A percentile compares a stretch with the other conserved stretches of the same genome.
Evolutionary conservation across 345 rosid genomes (phyloP).

Genomic region (Kandelia obovata): DNA sequence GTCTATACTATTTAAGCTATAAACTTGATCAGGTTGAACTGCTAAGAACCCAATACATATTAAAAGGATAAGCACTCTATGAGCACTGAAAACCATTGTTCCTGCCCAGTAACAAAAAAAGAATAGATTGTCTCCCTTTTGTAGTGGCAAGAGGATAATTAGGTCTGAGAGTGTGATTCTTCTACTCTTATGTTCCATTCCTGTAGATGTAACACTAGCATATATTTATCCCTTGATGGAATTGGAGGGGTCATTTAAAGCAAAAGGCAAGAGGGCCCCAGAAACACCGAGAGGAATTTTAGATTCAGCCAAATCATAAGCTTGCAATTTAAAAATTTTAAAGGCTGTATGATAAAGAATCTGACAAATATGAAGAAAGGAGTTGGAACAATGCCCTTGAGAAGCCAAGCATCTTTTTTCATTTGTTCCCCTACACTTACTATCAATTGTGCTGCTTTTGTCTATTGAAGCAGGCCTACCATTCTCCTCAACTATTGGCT

Average conservation of each 20-base stretch:
- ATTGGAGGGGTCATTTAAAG: constrained; percentile 51
- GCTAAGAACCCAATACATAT: constrained; percentile 50
- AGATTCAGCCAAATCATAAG: constrained; percentile 60
- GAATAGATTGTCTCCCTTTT: constrained; percentile 33
- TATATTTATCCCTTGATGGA: constrained; percentile 46
- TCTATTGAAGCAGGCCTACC: constrained; percentile 29
- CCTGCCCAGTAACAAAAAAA: constrained; percentile 36
- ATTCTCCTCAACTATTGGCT: constrained; percentile 26
- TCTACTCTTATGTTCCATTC: constrained; percentile 42
- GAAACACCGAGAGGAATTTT: constrained; percentile 33
- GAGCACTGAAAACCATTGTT: constrained; percentile 44
- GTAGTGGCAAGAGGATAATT: constrained; percentile 37
- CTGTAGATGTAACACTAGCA: constrained; percentile 46
- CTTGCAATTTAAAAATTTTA: constrained; percentile 51
- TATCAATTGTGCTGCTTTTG: constrained; percentile 51
- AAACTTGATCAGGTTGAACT: constrained; percentile 35
- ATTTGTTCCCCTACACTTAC: constrained; percentile 37
- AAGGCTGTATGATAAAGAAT: constrained; percentile 71
- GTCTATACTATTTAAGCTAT: constrained; percentile 35
- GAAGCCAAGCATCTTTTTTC: constrained; percentile 79
- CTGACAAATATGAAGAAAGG: constrained; percentile 62
- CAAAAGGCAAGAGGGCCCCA: constrained; percentile 61
- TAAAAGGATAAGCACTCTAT: constrained; percentile 45
- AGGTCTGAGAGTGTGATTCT: constrained; percentile 33
- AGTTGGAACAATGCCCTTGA: constrained; percentile 45